Evolutionary conservation across 139 green algal species (phyloP), one percentile per base, ranked within the genome.

Genomic region (Deuterostichococcus epilithicus): DNA sequence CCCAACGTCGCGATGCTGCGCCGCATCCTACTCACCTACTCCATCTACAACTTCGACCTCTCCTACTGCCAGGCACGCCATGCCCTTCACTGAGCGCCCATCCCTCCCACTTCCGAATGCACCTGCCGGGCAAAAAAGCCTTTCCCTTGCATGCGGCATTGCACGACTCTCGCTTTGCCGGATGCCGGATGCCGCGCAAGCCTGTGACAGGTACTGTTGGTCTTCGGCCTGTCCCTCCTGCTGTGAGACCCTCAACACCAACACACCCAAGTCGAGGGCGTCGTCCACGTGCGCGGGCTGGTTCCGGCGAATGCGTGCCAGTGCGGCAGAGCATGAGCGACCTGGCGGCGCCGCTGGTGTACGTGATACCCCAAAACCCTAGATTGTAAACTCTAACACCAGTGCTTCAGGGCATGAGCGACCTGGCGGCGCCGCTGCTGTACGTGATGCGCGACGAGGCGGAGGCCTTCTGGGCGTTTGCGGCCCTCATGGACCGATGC

Each of bases 261-360:
- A n/a, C n/a, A n/a, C n/a, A n/a, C n/a, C n/a, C n/a, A n/a, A n/a
- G n/a, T n/a, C n/a, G n/a, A n/a, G n/a, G n/a, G n/a, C n/a, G n/a
- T n/a, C n/a, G n/a, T n/a, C n/a, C n/a, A n/a, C n/a, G n/a, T n/a
- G n/a, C n/a, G n/a, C n/a, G n/a, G n/a, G n/a, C n/a, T n/a, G n/a
- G n/a, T n/a, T n/a, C n/a, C n/a, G n/a, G n/a, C n/a, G n/a, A n/a
- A n/a, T n/a, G n/a, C n/a, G n/a, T n/a, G n/a, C n/a, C n/a, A n/a
- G n/a, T n/a, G n/a, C n/a, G n/a, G n/a, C n/a, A n/a, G n/a, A n/a
- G 92, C 59, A 97, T 97, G 93, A 90, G 78, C 59, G 92, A 97
- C 81, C 78, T 97, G 65, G 79, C 84, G 18, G 67, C 89, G 6
- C 93, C 93, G 28, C 77, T 97, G 71, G 83, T 97, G 80, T 84